Percentiles rank a stretch among this genome's conserved stretches.
phyloP scores from a whole-genome alignment of 306 rosid species.

The Prunus persica region Prunus_persica_NCBIv2 NC_034015.1:1888501-1889000 shows the following conservation, averaged over 20 bases:
- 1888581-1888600: no score
- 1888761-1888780: conserved; percentile 38
- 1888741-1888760: conserved; percentile 94
- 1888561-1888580: no score
- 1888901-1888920: neutral
- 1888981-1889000: neutral
- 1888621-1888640: no score
- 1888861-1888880: neutral
- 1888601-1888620: no score
- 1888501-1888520: no score
- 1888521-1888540: no score
- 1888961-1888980: neutral
- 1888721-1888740: conserved; percentile 93
- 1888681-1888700: neutral
- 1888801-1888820: neutral
- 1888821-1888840: neutral
- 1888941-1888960: neutral
- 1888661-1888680: neutral
- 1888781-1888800: neutral
- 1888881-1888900: neutral
- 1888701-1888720: conserved; percentile 52
- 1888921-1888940: neutral
- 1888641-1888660: neutral
- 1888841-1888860: neutral
- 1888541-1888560: no score